These are phyloP conservation scores for Miscanthus lutarioriparius DNA, from an alignment of 176 grass and related monocot genomes.

Conservation along the genomic window DNA sequence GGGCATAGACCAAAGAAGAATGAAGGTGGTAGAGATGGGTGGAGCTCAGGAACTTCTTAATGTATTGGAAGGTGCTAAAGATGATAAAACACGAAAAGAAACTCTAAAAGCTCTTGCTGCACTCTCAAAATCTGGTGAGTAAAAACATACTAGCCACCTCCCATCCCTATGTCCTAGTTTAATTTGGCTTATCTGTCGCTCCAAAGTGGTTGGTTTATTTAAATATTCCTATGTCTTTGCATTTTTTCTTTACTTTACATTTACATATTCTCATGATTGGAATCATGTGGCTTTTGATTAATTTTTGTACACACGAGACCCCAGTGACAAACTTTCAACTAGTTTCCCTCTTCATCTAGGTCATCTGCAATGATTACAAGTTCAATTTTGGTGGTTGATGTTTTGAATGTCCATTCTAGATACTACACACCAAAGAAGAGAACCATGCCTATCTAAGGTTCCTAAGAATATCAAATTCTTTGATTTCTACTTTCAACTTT, in stretches of 20 bases:
- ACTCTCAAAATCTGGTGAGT: conserved; percentile 75
- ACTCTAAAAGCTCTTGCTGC: conserved; percentile 70
- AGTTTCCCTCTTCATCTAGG: background rate
- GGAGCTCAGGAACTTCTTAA: conserved; percentile 87
- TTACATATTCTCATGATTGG: background rate
- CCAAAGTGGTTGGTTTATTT: background rate
- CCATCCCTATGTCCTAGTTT: background rate
- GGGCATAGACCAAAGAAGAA: conserved; percentile 74
- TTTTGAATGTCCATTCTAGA: conserved; percentile 23
- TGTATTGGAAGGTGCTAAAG: conserved; percentile 73
- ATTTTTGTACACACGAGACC: background rate
- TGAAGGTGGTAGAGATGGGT: conserved; percentile 91
- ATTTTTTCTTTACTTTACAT: background rate
- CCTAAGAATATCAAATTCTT: background rate
- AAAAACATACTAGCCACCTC: conserved; percentile 9
- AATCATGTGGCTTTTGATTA: conserved; percentile 16
- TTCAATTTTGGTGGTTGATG: background rate
- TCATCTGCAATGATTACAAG: background rate
- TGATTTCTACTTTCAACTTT: background rate
- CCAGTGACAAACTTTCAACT: background rate
- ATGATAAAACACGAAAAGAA: conserved; percentile 92
- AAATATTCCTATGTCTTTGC: background rate
- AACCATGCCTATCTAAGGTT: background rate
- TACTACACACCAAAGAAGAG: background rate
- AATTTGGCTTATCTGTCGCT: background rate